Evolutionary conservation across 192 early-diverging fungal species (phyloP).

Genomic region (Funneliformis geosporum): DNA sequence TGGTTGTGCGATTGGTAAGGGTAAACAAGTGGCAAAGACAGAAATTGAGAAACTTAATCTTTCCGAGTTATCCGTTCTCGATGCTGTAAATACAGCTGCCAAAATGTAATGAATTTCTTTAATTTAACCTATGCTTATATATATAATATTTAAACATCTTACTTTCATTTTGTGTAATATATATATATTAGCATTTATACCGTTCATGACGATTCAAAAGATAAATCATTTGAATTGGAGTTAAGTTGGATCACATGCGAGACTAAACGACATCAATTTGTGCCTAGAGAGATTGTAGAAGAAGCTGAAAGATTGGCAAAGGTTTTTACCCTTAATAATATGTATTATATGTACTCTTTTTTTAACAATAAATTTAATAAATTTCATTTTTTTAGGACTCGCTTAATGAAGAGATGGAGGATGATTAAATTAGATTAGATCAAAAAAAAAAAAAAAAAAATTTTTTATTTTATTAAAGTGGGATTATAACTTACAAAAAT

Average conservation of each 20-base stretch:
- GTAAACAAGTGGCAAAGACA: conserved; percentile 96
- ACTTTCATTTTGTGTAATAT: too few species aligned
- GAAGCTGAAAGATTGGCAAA: conserved; percentile 85
- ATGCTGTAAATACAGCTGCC: conserved; percentile 93
- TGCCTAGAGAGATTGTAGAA: conserved; percentile 82
- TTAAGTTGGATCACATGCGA: conserved; percentile 93
- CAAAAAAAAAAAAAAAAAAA: too few species aligned
- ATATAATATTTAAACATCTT: not conserved
- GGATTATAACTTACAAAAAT: too few species aligned
- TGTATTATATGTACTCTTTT: not conserved
- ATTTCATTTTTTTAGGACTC: conserved; percentile 40
- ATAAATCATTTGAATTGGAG: conserved; percentile 99
- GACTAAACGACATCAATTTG: conserved; percentile 74
- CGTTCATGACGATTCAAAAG: conserved; percentile 95
- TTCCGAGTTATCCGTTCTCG: conserved; percentile 71
- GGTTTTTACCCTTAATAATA: conserved; percentile 39
- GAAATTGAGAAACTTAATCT: conserved; percentile 97
- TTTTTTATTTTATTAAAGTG: too few species aligned
- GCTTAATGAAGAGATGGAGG: conserved; percentile 59
- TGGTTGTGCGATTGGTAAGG: conserved; percentile 95
- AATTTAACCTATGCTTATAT: conserved; percentile 3
- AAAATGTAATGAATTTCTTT: conserved; percentile 68
- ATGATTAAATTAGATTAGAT: not conserved
- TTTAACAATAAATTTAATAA: not conserved
- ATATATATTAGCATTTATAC: conserved; percentile 74